Evolutionary conservation across 1,284 basidiomycete species (phyloP).

Genomic region (Laetiporus sulphureus): DNA sequence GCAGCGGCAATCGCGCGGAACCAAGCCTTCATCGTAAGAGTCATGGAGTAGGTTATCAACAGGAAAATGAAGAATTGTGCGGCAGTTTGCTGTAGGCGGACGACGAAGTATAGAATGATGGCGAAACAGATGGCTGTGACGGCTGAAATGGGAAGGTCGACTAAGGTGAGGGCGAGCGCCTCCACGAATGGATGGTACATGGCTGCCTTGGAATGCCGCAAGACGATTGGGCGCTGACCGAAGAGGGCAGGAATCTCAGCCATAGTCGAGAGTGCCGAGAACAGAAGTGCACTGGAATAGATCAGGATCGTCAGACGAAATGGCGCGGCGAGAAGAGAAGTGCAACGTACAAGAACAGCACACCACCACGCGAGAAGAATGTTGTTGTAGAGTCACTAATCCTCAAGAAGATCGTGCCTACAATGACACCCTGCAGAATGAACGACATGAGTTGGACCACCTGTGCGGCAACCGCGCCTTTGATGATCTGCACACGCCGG

Average conservation of each 20-base stretch:
- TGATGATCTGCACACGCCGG: conserved; percentile 61
- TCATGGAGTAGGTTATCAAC: conserved; percentile 42
- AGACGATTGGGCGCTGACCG: conserved; percentile 66
- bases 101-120: conserved; percentile 62
- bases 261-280: conserved; percentile 49
- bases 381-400: conserved; percentile 55
- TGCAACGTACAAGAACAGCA: conserved; percentile 56
- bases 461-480: conserved; percentile 46
- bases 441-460: conserved; percentile 33
- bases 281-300: conserved; percentile 39
- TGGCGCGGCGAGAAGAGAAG: neutral
- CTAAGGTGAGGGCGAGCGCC: conserved; percentile 60
- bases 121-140: conserved; percentile 42
- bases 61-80: conserved; percentile 40
- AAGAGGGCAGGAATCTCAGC: conserved; percentile 73
- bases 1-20: conserved; percentile 54
- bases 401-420: conserved; percentile 72
- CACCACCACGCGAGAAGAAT: conserved; percentile 78
- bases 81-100: conserved; percentile 45
- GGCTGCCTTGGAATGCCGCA: conserved; percentile 50
- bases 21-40: conserved; percentile 55
- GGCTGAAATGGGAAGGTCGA: conserved; percentile 64
- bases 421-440: conserved; percentile 63
- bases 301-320: neutral
- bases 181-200: conserved; percentile 66